Evolutionary conservation across 805 yeast species (phyloP).

Genomic region (Kuraishia floccosa): DNA sequence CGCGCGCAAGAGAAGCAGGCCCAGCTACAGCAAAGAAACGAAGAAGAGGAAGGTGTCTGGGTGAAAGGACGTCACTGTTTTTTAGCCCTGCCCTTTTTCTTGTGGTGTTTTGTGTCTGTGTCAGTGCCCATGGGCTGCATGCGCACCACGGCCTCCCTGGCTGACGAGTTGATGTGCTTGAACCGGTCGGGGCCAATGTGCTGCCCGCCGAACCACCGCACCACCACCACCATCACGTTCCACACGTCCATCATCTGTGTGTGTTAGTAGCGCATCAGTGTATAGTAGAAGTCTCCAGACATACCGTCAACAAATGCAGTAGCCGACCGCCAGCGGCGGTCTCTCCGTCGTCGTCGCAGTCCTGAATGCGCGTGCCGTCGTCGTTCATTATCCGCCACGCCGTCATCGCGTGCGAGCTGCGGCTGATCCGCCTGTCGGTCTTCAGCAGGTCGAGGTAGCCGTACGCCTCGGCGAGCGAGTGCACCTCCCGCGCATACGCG

Average conservation of each 20-base stretch:
- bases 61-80: no score
- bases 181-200: constrained; percentile 91
- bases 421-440: constrained; percentile 53
- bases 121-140: constrained; percentile 37
- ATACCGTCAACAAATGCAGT: constrained; percentile 59
- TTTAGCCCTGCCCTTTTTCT: constrained; percentile 11
- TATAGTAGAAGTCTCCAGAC: constrained; percentile 9
- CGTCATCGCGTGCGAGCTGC: constrained; percentile 72
- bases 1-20: background rate
- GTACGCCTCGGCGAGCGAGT: constrained; percentile 58
- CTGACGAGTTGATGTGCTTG: constrained; percentile 83
- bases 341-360: constrained; percentile 96
- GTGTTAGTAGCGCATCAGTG: background rate
- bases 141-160: constrained; percentile 69
- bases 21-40: no score
- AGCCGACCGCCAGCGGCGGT: constrained; percentile 89
- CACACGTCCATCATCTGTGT: constrained; percentile 50
- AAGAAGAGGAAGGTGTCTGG: no score
- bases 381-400: constrained; percentile 70
- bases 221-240: constrained; percentile 79
- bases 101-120: no score
- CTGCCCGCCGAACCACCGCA: constrained; percentile 89
- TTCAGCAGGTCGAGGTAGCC: constrained; percentile 37
- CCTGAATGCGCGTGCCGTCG: constrained; percentile 54
- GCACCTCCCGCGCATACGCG: constrained; percentile 57